Evolutionary conservation across 805 yeast genomes (phyloP).

Genomic region (Starmerella lactis-condensi): DNA sequence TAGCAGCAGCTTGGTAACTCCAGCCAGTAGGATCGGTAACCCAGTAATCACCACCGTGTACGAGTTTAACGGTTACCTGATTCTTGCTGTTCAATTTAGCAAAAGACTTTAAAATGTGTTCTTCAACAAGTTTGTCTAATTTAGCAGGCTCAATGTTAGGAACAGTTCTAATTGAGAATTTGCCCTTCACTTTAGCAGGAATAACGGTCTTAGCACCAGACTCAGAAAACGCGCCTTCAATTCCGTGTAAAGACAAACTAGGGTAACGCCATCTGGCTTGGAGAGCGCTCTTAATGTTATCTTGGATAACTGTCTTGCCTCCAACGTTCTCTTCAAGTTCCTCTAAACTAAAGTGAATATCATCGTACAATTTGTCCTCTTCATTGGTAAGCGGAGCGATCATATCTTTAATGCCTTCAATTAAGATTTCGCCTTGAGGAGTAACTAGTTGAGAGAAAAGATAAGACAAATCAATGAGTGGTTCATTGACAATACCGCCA

Average conservation of each 20-base stretch:
- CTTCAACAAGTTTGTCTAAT: constrained; percentile 58
- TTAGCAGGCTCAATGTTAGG: constrained; percentile 75
- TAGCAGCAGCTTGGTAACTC: constrained; percentile 79
- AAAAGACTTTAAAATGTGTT: constrained; percentile 50
- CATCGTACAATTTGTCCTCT: constrained; percentile 64
- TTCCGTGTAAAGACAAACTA: constrained; percentile 84
- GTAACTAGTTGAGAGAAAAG: constrained; percentile 64
- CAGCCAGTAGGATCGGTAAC: constrained; percentile 83
- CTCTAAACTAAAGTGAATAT: constrained; percentile 63
- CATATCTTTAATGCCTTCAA: constrained; percentile 84
- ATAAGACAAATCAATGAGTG: constrained; percentile 79
- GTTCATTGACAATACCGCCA: constrained; percentile 95
- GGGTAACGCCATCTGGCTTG: constrained; percentile 99
- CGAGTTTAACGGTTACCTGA: constrained; percentile 46
- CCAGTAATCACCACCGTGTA: constrained; percentile 96
- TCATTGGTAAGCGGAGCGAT: constrained; percentile 78
- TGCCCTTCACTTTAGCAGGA: constrained; percentile 85
- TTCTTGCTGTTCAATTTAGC: constrained; percentile 59
- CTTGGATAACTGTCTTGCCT: constrained; percentile 61
- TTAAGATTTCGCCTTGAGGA: constrained; percentile 59
- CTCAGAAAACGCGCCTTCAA: constrained; percentile 91
- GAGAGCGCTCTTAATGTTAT: constrained; percentile 63
- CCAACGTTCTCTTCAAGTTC: constrained; percentile 84
- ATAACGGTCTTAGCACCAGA: constrained; percentile 97
- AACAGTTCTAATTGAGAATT: constrained; percentile 92